These are phyloP conservation scores for Geotrichum phurueaensis DNA, from an alignment of 1,139 yeast genomes.

Conservation along the genomic window DNA sequence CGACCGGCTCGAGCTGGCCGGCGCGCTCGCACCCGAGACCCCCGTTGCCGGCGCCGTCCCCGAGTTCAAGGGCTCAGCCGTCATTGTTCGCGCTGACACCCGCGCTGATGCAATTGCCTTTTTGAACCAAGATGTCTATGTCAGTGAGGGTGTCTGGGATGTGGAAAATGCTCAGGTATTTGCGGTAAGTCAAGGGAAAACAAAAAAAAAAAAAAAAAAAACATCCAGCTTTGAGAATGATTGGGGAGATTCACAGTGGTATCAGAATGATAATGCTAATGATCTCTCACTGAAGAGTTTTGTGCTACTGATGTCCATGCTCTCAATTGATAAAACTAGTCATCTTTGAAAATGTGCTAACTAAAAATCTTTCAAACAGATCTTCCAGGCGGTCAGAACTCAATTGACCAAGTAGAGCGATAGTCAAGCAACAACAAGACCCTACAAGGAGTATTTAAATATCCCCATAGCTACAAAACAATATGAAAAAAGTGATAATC, in stretches of 20 bases:
- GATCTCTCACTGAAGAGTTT: too few species aligned
- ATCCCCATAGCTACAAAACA: neutral
- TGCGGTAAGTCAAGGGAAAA: constrained; percentile 41
- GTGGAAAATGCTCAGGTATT: constrained; percentile 53
- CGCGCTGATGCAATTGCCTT: constrained; percentile 59
- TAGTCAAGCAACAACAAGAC: neutral
- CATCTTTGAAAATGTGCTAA: neutral
- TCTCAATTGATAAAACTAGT: too few species aligned
- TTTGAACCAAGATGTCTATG: constrained; percentile 58
- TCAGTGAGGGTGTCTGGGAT: constrained; percentile 70
- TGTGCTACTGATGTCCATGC: neutral
- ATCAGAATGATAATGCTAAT: too few species aligned
- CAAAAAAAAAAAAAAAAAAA: too few species aligned
- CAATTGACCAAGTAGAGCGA: neutral
- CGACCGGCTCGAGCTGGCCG: constrained; percentile 1
- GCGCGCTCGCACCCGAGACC: constrained; percentile 31
- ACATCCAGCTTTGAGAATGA: too few species aligned
- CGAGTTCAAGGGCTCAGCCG: constrained; percentile 63
- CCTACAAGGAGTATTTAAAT: neutral
- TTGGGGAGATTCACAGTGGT: too few species aligned
- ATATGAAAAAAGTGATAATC: neutral
- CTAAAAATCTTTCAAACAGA: neutral
- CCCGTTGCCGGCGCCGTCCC: constrained; percentile 39
- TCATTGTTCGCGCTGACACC: constrained; percentile 56
- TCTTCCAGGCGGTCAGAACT: neutral